A percentile compares a stretch with the other conserved stretches of the same genome.
phyloP scores from a whole-genome alignment of 345 rosid genomes.

The Durio zibethinus region DNA sequence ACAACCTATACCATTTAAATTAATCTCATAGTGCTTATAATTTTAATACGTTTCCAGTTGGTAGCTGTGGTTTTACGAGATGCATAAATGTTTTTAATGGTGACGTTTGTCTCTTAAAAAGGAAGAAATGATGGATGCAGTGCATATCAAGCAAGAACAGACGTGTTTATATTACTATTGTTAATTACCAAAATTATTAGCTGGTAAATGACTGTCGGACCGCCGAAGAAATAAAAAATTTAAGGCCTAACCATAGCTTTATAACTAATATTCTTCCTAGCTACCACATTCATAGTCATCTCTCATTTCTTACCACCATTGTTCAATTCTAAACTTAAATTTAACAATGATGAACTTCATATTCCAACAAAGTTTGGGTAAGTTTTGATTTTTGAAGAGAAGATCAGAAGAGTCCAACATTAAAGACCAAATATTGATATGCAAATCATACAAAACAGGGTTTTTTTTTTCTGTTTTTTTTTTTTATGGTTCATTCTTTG shows the following conservation, averaged over 20 bases:
- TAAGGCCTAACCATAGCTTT: neutral
- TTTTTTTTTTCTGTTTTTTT: too few species aligned
- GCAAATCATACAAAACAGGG: neutral
- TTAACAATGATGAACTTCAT: neutral
- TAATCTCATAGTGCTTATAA: neutral
- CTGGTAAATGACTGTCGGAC: neutral
- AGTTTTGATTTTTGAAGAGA: neutral
- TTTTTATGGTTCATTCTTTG: slow-evolving; percentile 5
- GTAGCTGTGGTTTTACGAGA: neutral
- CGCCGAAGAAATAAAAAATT: neutral
- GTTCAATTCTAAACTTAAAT: neutral
- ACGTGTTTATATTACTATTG: slow-evolving; percentile 26
- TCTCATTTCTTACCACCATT: neutral
- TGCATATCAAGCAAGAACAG: slow-evolving; percentile 29
- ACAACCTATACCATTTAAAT: neutral
- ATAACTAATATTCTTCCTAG: neutral
- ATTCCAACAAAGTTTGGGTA: neutral
- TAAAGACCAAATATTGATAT: slow-evolving; percentile 10
- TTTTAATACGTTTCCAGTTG: neutral
- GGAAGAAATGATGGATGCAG: neutral
- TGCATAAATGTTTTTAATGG: slow-evolving; percentile 2
- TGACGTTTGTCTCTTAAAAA: neutral
- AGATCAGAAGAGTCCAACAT: slow-evolving; percentile 5
- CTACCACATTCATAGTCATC: neutral
- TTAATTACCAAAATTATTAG: slow-evolving; percentile 17